These are phyloP conservation scores for Beverwykella pulmonaria DNA, from an alignment of 495 filamentous ascomycete species.

Conservation along the genomic window DNA sequence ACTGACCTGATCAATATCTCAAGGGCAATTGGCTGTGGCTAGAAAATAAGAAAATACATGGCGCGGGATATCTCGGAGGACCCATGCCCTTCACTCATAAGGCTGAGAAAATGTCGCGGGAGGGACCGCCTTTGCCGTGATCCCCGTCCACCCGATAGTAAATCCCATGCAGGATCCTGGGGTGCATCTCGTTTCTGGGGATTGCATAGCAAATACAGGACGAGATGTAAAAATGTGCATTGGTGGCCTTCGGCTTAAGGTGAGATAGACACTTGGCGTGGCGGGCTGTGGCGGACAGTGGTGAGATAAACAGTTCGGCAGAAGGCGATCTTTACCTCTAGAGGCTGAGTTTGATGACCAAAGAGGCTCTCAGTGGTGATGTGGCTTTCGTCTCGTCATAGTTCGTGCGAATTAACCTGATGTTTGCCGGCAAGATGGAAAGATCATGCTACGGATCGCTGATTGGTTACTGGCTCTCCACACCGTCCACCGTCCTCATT, in stretches of 20 bases:
- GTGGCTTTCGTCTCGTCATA: not conserved
- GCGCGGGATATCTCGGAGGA: constrained; percentile 9
- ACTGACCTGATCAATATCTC: not conserved
- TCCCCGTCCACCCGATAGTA: not conserved
- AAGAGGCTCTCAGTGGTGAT: not conserved
- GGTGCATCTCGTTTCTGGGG: not conserved
- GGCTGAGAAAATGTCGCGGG: constrained; percentile 7
- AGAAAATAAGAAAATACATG: not conserved
- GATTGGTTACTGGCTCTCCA: not conserved
- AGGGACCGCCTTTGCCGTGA: constrained; percentile 1
- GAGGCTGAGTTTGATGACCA: not conserved
- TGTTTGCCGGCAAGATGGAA: not conserved
- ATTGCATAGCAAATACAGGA: not conserved
- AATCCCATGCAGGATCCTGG: not conserved
- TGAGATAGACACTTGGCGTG: not conserved
- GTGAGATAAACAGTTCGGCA: not conserved
- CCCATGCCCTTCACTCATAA: not conserved
- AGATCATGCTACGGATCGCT: not conserved
- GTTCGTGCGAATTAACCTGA: too few relatives aligned
- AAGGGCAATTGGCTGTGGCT: not conserved
- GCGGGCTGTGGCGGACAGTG: not conserved
- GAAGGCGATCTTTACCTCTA: not conserved
- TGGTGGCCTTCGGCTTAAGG: not conserved
- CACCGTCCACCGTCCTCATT: not conserved
- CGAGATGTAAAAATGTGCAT: not conserved